Conservation (phyloP, 352 stramenopile species). For the Globisporangium cystogenes region DNA sequence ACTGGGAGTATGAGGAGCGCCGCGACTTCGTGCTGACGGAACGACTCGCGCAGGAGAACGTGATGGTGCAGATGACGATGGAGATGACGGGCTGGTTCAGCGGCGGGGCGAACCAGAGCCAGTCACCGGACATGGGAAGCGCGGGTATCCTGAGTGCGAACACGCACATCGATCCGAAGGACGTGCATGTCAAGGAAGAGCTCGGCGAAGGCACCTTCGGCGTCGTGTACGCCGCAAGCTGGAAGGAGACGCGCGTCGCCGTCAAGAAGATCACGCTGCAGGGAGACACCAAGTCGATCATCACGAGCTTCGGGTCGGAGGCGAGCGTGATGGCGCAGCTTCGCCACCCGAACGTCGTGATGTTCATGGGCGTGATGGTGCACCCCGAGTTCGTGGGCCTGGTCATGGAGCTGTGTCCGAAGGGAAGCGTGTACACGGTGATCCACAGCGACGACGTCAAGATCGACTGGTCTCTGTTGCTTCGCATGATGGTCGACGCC, state of each 20-base stretch:
- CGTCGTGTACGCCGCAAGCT: slow-evolving; percentile 66
- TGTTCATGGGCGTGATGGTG: slow-evolving; percentile 90
- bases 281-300: slow-evolving; percentile 73
- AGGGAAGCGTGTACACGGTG: slow-evolving; percentile 80
- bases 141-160: slow-evolving; percentile 69
- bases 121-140: slow-evolving; percentile 33
- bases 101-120: slow-evolving; percentile 51
- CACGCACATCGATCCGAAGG: slow-evolving; percentile 80
- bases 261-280: slow-evolving; percentile 85
- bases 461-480: slow-evolving; percentile 82
- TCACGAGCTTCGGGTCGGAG: slow-evolving; percentile 78
- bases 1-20: slow-evolving; percentile 87
- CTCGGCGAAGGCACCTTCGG: slow-evolving; percentile 74
- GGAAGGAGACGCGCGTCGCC: slow-evolving; percentile 78
- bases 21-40: slow-evolving; percentile 80
- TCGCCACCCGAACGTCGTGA: slow-evolving; percentile 80
- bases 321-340: slow-evolving; percentile 82
- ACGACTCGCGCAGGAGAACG: slow-evolving; percentile 77
- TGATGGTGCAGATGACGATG: slow-evolving; percentile 87
- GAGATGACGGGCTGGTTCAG: slow-evolving; percentile 88
- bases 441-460: slow-evolving; percentile 72
- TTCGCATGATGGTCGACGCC: slow-evolving; percentile 86
- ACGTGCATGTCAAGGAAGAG: slow-evolving; percentile 76
- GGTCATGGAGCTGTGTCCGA: slow-evolving; percentile 87
- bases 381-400: slow-evolving; percentile 82